A percentile compares a stretch with the other conserved stretches of the same genome.
Conservation (phyloP, 2,329 filamentous ascomycete species). For the Periconia digitata region DNA sequence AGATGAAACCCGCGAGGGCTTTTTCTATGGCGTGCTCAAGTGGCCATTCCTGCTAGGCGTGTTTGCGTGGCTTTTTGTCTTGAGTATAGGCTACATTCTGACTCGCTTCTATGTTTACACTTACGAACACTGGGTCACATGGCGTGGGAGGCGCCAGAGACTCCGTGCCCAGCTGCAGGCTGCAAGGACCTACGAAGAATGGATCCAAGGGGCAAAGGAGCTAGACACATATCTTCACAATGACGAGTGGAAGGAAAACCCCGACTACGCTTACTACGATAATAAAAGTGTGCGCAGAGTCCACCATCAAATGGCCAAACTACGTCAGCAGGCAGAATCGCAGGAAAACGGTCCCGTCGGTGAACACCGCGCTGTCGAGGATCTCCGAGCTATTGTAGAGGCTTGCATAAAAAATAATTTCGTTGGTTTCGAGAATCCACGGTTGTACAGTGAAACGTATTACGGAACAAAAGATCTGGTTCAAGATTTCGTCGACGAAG, state of each 20-base stretch:
- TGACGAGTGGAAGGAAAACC: slow-evolving; percentile 75
- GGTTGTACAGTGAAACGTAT: slow-evolving; percentile 96
- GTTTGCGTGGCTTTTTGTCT: slow-evolving; percentile 74
- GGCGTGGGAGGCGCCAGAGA: slow-evolving; percentile 76
- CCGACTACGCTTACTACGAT: slow-evolving; percentile 80
- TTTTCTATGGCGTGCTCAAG: slow-evolving; percentile 84
- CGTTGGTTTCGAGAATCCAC: slow-evolving; percentile 87
- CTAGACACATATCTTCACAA: slow-evolving; percentile 82
- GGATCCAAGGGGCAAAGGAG: slow-evolving; percentile 76
- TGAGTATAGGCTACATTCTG: slow-evolving; percentile 73
- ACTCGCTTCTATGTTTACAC: slow-evolving; percentile 87
- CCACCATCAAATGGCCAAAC: slow-evolving; percentile 70
- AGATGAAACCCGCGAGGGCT: slow-evolving; percentile 93
- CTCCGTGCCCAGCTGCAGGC: slow-evolving; percentile 71
- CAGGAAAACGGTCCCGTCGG: slow-evolving; percentile 53
- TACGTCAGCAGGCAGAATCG: slow-evolving; percentile 55
- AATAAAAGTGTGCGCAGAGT: slow-evolving; percentile 78
- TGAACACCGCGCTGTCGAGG: slow-evolving; percentile 63
- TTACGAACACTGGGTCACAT: slow-evolving; percentile 90
- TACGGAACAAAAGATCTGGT: slow-evolving; percentile 95
- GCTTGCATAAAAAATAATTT: slow-evolving; percentile 98
- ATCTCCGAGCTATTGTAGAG: slow-evolving; percentile 76
- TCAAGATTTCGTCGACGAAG: slow-evolving; percentile 87
- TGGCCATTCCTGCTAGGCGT: slow-evolving; percentile 87
- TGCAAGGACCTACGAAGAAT: slow-evolving; percentile 77